Conservation (phyloP, 176 grass and related monocot genomes). For the Cymbopogon citratus region DNA sequence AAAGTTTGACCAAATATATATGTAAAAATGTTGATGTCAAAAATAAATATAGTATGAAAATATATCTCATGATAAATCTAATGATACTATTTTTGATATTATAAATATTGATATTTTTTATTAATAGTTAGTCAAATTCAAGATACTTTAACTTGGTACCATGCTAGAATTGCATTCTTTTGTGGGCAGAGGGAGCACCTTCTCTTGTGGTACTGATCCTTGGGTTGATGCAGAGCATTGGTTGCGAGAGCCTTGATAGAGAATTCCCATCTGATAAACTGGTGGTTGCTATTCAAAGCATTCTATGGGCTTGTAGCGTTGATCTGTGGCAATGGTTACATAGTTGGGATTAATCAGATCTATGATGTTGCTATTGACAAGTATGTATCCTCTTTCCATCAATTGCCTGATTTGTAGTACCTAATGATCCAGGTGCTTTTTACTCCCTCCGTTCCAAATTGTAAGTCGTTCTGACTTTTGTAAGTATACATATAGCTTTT, state of each 20-base stretch:
- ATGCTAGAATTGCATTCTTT: background rate
- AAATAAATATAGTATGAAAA: background rate
- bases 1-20: background rate
- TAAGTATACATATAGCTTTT: background rate
- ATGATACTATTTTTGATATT: background rate
- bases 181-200: background rate
- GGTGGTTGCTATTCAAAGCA: constrained; percentile 79
- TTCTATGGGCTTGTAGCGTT: constrained; percentile 64
- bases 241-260: constrained; percentile 91
- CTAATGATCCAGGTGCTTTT: background rate
- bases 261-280: constrained; percentile 77
- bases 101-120: background rate
- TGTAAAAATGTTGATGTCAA: no score
- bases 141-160: background rate
- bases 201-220: constrained; percentile 18
- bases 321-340: constrained; percentile 89
- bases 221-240: constrained; percentile 60
- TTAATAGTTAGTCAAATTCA: background rate
- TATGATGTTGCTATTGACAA: constrained; percentile 97
- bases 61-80: background rate
- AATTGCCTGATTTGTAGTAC: background rate
- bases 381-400: constrained; percentile 42
- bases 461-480: background rate
- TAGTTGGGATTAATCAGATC: constrained; percentile 98
- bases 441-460: background rate